Percentiles rank a stretch among this genome's conserved stretches.
These are phyloP conservation scores for Epithemia pelagica DNA, from an alignment of 108 stramenopile genomes.

Conservation along the genomic window DNA sequence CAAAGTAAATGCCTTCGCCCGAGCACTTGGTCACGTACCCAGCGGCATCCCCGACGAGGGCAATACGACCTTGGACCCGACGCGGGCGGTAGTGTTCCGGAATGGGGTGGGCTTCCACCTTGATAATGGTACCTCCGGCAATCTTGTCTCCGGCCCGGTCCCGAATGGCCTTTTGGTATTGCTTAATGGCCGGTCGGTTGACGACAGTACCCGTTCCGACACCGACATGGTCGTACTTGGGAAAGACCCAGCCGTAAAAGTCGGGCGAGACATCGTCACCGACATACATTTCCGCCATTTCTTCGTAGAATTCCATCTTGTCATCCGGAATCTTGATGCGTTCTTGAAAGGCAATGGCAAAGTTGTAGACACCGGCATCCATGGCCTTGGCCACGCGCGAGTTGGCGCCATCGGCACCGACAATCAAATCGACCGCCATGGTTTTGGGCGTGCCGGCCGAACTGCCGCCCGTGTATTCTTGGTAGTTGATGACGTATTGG, in stretches of 20 bases:
- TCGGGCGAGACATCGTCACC: conserved; percentile 98
- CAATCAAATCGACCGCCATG: conserved; percentile 88
- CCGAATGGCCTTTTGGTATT: conserved; percentile 98
- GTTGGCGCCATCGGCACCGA: conserved; percentile 97
- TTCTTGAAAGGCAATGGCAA: conserved; percentile 99
- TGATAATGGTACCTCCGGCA: conserved; percentile 96
- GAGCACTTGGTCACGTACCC: conserved; percentile 98
- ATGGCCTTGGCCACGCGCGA: conserved; percentile 98
- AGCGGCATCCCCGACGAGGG: conserved; percentile 96
- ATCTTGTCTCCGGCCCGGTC: conserved; percentile 97
- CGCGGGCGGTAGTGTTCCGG: conserved; percentile 97
- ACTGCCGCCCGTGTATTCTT: conserved; percentile 62
- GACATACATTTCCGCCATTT: conserved; percentile 98
- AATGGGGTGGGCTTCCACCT: conserved; percentile 98
- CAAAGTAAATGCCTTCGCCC: conserved; percentile 98
- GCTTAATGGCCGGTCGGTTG: conserved; percentile 97
- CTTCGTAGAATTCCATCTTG: conserved; percentile 97
- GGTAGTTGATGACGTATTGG: conserved; percentile 89
- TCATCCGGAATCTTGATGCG: conserved; percentile 96
- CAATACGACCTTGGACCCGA: conserved; percentile 90
- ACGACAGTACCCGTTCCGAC: conserved; percentile 98
- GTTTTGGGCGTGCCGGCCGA: conserved; percentile 64
- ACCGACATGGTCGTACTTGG: conserved; percentile 98
- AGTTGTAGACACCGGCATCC: conserved; percentile 97
- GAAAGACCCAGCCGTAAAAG: conserved; percentile 99